A percentile compares a stretch with the other conserved stretches of the same genome.
Evolutionary conservation across 768 basidiomycete genomes (phyloP).

Genomic region (Gautieria morchelliformis): DNA sequence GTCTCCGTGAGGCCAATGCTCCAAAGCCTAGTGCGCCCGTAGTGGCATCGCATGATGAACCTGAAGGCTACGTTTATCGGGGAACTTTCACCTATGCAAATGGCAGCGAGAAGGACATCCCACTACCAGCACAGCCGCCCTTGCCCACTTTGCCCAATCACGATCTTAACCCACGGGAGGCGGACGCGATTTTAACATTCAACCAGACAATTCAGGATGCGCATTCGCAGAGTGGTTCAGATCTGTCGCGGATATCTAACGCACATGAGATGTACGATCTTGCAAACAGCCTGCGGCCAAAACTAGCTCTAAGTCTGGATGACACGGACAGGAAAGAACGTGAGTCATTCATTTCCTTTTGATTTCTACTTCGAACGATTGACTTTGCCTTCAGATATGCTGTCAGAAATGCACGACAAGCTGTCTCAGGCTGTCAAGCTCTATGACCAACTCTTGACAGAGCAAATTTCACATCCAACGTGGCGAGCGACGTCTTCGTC

Average conservation of each 20-base stretch:
- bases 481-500: conserved; percentile 28
- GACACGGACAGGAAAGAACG: conserved; percentile 83
- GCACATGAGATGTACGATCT: conserved; percentile 80
- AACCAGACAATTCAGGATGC: conserved; percentile 84
- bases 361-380: neutral
- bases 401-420: conserved; percentile 92
- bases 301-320: conserved; percentile 73
- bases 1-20: conserved; percentile 73
- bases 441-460: conserved; percentile 81
- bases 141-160: conserved; percentile 53
- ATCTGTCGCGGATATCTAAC: conserved; percentile 73
- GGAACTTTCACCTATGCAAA: conserved; percentile 15
- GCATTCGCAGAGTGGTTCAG: conserved; percentile 64
- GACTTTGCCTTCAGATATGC: conserved; percentile 45
- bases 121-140: conserved; percentile 16
- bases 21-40: conserved; percentile 73
- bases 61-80: conserved; percentile 22
- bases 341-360: conserved; percentile 29
- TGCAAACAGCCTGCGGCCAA: conserved; percentile 68
- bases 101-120: neutral
- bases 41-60: conserved; percentile 25
- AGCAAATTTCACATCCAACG: conserved; percentile 65
- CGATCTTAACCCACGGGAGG: conserved; percentile 74
- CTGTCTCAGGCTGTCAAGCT: conserved; percentile 85
- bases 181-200: conserved; percentile 83